These are phyloP conservation scores for Nyctanthes arbortristis DNA, from an alignment of 257 asterid species.

Conservation along the genomic window DNA sequence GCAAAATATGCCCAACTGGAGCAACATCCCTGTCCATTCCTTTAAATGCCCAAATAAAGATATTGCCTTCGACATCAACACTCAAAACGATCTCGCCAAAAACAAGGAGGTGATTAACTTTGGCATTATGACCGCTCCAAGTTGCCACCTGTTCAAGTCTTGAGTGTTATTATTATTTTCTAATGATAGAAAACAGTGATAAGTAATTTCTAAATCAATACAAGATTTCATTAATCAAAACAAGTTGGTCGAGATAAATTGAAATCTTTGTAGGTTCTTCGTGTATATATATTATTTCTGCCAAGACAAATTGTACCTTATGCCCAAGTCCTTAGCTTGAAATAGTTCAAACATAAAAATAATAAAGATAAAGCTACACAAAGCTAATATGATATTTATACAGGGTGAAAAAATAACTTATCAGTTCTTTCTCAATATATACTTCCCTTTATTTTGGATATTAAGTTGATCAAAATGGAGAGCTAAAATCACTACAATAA, in stretches of 20 bases:
- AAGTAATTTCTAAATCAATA: not conserved
- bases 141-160: conserved; percentile 73
- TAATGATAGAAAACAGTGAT: conserved; percentile 11
- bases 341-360: not conserved
- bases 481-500: not conserved
- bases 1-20: conserved; percentile 69
- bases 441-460: not conserved
- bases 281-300: not conserved
- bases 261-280: too few relatives aligned
- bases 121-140: conserved; percentile 79
- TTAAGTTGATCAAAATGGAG: not conserved
- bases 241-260: not conserved
- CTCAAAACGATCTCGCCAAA: conserved; percentile 80
- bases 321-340: not conserved
- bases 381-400: not conserved
- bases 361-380: not conserved
- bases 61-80: conserved; percentile 68
- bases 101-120: conserved; percentile 67
- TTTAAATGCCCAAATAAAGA: conserved; percentile 89
- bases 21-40: conserved; percentile 49
- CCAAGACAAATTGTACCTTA: not conserved
- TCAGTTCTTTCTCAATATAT: not conserved
- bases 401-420: not conserved
- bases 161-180: conserved; percentile 3
- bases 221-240: not conserved